Evolutionary conservation across 805 yeast genomes (phyloP), one percentile per base, ranked within the genome.

Genomic region (Naumovozyma dairenensis): DNA sequence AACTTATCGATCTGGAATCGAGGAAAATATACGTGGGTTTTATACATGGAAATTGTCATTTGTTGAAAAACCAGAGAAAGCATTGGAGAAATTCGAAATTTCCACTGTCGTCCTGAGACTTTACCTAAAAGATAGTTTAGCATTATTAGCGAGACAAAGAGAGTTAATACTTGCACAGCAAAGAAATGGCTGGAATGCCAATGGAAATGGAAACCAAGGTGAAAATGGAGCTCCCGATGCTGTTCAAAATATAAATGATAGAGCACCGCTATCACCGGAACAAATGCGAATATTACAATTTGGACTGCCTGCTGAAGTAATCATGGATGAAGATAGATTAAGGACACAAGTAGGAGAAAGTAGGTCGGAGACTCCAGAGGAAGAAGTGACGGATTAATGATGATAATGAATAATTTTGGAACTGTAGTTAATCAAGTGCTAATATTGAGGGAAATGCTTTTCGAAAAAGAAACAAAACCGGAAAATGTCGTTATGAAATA

Each of bases 71-170:
- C 55, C 55, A 31, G 36, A 38, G 6, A 49, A 50, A 12, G 31
- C 52, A 17, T 26, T 55, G 17, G 45, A 48, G 29, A 55, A 55
- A 24, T 57, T 44, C 34, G 51, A 52, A 35, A 36, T 55, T 4
- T 47, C 60, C 1, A 52, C 62, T 2, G 48, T 55, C 6, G 60
- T 55, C 4, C 22, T 57, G 25, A 43, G 62, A 22, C 33, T 57
- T 6, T 53, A 55, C 32, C 36, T 57, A 21, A 53, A 51, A 31
- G 60, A 57, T 32, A 55, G 57, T 26, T 48, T 57, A 6, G 48
- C 59, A 1, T 37, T 52, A 5, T 33, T 57, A 13, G 55, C 62
- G 3, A 48, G 62, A 30, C 59, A 55, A 31, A 44, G 60, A 33
- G 62, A 57, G 33, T 28, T 52, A 18, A 42, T 54, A 10, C 29